Evolutionary conservation across 176 grass and related monocot genomes (phyloP).

Genomic region (sorghum (Sorghum bicolor)): DNA sequence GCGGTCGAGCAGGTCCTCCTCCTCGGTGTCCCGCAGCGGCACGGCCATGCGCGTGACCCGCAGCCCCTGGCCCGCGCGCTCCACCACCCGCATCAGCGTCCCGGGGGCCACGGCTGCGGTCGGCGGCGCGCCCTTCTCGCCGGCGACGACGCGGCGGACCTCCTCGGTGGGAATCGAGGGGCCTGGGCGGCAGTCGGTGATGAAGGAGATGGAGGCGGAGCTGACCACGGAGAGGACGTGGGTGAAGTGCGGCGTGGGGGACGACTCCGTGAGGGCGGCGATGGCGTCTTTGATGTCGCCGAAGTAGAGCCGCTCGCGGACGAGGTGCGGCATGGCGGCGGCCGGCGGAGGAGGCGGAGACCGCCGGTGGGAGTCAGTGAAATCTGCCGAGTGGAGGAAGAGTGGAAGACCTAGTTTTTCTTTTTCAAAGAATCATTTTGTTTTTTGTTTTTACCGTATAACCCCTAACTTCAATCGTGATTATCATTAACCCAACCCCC

Average conservation of each 20-base stretch:
- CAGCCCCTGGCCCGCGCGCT: constrained; percentile 62
- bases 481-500: too few relatives aligned
- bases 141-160: constrained; percentile 44
- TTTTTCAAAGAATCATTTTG: too few relatives aligned
- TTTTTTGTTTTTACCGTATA: too few relatives aligned
- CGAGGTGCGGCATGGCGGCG: constrained; percentile 51
- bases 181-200: constrained; percentile 52
- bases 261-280: constrained; percentile 32
- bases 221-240: constrained; percentile 56
- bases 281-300: constrained; percentile 67
- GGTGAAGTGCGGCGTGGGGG: constrained; percentile 25
- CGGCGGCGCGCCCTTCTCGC: constrained; percentile 37
- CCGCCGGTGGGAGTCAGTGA: background rate
- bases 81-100: constrained; percentile 51
- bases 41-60: constrained; percentile 77
- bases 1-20: constrained; percentile 81
- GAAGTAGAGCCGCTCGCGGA: constrained; percentile 71
- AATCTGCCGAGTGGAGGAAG: background rate
- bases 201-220: constrained; percentile 71
- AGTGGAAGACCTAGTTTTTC: background rate
- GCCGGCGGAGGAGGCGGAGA: background rate
- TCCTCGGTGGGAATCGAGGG: constrained; percentile 48
- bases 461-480: too few relatives aligned
- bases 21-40: constrained; percentile 76
- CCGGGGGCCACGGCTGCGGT: constrained; percentile 29